These are phyloP conservation scores for Alternaria alternata DNA, from an alignment of 2,329 filamentous ascomycete genomes.

Conservation along the genomic window DNA sequence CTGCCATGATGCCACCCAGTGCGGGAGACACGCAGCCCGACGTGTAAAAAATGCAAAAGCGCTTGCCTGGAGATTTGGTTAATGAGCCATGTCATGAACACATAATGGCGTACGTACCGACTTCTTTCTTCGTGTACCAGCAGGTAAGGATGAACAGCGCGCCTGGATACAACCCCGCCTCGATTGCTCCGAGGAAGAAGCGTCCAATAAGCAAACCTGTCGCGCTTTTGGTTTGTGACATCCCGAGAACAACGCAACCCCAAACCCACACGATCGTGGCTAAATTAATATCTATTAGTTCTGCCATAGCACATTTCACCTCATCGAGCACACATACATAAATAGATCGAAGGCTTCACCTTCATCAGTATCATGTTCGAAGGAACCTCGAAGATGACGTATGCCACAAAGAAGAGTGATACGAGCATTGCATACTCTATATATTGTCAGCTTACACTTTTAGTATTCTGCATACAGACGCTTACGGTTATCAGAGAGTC, in stretches of 20 bases:
- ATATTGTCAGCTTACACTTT: neutral
- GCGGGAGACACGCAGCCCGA: constrained; percentile 12
- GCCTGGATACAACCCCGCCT: neutral
- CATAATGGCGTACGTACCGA: neutral
- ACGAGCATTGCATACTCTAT: neutral
- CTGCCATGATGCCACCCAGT: constrained; percentile 10
- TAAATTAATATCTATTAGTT: neutral
- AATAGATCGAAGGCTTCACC: neutral
- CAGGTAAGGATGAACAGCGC: neutral
- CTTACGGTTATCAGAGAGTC: neutral
- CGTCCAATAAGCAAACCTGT: neutral
- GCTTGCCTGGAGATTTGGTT: constrained; percentile 5
- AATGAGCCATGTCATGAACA: neutral
- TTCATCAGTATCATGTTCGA: neutral
- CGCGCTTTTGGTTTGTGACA: neutral
- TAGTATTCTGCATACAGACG: neutral
- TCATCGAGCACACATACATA: neutral
- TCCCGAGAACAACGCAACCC: neutral
- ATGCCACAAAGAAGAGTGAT: neutral
- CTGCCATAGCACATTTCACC: neutral
- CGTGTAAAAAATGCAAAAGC: constrained; percentile 13
- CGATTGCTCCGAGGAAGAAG: neutral
- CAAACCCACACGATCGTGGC: neutral
- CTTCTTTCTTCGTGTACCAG: neutral
- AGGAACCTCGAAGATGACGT: neutral